Base-by-base conservation (phyloP, 2,329 filamentous ascomycete species). In the Sordariomycetes sp. region DNA sequence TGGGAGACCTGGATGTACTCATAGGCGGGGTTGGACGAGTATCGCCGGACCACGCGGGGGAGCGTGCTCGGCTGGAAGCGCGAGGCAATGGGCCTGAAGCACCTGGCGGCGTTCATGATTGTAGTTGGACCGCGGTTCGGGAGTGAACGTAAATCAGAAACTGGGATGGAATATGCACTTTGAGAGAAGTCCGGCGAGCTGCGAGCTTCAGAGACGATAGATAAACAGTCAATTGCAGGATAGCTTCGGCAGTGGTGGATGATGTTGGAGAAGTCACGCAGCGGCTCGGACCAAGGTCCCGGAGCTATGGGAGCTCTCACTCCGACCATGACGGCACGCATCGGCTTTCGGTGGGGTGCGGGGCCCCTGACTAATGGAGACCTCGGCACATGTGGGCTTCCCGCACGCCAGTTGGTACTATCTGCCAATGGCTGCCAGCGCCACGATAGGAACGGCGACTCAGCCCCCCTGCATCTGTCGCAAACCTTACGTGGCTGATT, bases 1-100 rank as follows among this genome's bases (percentile, higher is more conserved):
- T 82, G 83, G 20, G 89, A 90, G 55, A 90, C 84, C 63, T 94
- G 76, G 64, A 97, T 85, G 72, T 86, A 86, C 67, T 96, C 87
- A 72, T 95, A 96, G 57, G 71, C 69, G 60, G 63, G 65, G 61
- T 69, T 72, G 57, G 78, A 76, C 58, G 77, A 80, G 61, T 78
- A 80, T 60, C 72, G 70, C 55, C 81, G 77, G 60, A 73, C 69
- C 54, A 82, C 68, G 56, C 77, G 75, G 52, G 84, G 82, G 39
- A 85, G 72, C 50, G 78, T 78, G 55, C 74, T 76, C 50, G 76
- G 71, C 65, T 79, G 78, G 65, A 87, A 79, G 61, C 78, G 78
- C 32, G 80, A 79, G 56, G 56, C 51, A 53, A 57, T 50, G 12
- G 56, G 56, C 56, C 56, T 53, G 34, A 57, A 34, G 56, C 50